These are phyloP conservation scores for Atkinsonella texensis DNA, from an alignment of 2,329 filamentous ascomycete genomes.

Conservation along the genomic window DNA sequence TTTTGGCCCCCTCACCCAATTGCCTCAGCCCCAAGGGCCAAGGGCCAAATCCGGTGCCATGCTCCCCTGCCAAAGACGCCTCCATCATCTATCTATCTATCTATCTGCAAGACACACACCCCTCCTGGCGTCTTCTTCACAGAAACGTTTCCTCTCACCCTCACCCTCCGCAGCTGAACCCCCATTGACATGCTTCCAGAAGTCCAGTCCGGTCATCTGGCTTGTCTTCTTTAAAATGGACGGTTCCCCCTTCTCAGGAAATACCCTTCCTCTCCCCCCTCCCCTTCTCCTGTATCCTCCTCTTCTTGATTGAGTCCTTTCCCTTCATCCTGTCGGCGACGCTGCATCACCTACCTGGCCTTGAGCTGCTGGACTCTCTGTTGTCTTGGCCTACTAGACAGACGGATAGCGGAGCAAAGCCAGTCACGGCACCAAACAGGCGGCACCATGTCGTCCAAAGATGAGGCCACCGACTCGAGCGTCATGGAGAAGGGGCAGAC, in stretches of 20 bases:
- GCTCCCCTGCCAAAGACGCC: background rate
- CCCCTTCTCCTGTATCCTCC: background rate
- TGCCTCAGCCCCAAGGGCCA: constrained; percentile 1
- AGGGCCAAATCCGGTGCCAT: background rate
- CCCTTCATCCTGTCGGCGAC: background rate
- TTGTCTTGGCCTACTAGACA: background rate
- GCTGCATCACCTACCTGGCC: background rate
- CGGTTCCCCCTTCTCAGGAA: background rate
- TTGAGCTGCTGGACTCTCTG: background rate
- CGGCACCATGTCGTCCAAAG: constrained; percentile 11
- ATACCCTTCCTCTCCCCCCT: background rate
- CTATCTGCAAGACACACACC: background rate
- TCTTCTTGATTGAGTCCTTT: background rate
- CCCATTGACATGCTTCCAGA: constrained; percentile 8
- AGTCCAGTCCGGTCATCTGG: background rate
- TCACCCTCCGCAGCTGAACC: background rate
- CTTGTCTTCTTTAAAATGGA: background rate
- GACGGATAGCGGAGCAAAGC: background rate
- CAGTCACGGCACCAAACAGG: background rate
- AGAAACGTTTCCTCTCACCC: constrained; percentile 1
- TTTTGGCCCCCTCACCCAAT: constrained; percentile 1
- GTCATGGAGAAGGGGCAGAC: constrained; percentile 11
- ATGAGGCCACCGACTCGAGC: constrained; percentile 7
- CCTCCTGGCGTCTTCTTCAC: background rate
- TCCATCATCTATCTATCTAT: background rate